phyloP scores from a whole-genome alignment of 108 stramenopile genomes.

The Aurantiochytrium sp. region DNA sequence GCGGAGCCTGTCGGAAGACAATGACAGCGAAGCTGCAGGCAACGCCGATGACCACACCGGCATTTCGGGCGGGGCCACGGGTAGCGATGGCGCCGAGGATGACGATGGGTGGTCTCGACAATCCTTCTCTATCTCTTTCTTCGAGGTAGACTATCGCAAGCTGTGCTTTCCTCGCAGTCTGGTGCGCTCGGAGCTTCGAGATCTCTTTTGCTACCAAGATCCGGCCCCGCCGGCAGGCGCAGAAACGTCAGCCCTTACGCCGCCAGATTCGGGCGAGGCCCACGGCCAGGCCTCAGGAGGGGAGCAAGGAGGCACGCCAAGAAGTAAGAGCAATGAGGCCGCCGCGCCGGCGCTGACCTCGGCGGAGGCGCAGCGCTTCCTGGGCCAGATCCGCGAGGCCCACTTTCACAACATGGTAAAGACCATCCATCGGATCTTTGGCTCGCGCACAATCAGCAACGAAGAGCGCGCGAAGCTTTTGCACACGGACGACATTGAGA shows the following conservation, averaged over 20 bases:
- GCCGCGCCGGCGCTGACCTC: background rate
- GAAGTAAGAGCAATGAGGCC: too few species aligned
- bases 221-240: background rate
- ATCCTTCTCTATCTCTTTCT: background rate
- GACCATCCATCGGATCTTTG: conserved; percentile 1
- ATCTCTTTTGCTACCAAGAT: background rate
- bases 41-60: too few species aligned
- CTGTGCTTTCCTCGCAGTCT: background rate
- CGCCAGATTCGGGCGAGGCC: background rate
- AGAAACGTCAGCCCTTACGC: background rate
- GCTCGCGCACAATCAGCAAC: background rate
- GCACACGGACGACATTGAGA: conserved; percentile 14
- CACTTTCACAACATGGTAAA: conserved; percentile 7
- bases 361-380: background rate
- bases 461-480: background rate
- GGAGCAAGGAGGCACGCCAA: too few species aligned
- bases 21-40: too few species aligned
- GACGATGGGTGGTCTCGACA: background rate
- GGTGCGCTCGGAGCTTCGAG: background rate
- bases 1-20: too few species aligned
- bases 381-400: background rate
- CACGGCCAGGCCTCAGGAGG: too few species aligned
- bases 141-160: background rate
- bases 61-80: too few species aligned
- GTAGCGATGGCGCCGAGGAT: too few species aligned